Evolutionary conservation across 805 yeast species (phyloP).

Genomic region (Suhomyces tanzawaensis): DNA sequence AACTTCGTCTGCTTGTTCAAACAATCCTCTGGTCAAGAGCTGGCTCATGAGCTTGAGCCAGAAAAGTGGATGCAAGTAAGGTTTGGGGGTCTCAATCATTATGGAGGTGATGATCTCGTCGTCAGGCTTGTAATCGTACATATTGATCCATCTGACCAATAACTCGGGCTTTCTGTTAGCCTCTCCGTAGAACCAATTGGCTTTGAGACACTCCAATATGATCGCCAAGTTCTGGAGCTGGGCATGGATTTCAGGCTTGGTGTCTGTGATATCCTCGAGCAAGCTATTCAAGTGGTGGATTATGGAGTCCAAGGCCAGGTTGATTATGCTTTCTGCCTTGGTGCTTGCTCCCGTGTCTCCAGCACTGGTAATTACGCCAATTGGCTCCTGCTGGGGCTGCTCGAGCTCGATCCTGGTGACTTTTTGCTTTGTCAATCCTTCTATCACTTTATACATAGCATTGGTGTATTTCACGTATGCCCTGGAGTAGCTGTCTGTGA

Average conservation of each 20-base stretch:
- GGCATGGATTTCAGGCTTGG: constrained; percentile 6
- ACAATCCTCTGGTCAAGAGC: constrained; percentile 59
- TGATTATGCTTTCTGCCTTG: neutral
- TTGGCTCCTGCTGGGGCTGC: constrained; percentile 22
- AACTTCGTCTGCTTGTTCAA: constrained; percentile 52
- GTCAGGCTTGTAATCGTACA: constrained; percentile 66
- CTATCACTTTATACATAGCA: constrained; percentile 51
- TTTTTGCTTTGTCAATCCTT: constrained; percentile 25
- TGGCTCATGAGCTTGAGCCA: constrained; percentile 62
- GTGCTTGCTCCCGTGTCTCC: no score
- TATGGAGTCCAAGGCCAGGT: constrained; percentile 1
- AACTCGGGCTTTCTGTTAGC: constrained; percentile 41
- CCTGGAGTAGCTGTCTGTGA: constrained; percentile 33
- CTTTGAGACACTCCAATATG: constrained; percentile 57
- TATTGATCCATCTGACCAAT: constrained; percentile 62
- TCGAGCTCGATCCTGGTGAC: constrained; percentile 14
- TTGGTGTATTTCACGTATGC: constrained; percentile 49
- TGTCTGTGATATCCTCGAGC: neutral
- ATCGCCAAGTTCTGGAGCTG: constrained; percentile 43
- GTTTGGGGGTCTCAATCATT: constrained; percentile 42
- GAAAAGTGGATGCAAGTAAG: constrained; percentile 51
- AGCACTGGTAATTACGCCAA: constrained; percentile 23
- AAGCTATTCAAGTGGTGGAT: neutral
- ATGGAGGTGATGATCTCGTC: constrained; percentile 47
- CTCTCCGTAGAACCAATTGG: constrained; percentile 44